These are phyloP conservation scores for Gracilariopsis chorda DNA, from an alignment of 23 red algal genomes.

Conservation along the genomic window DNA sequence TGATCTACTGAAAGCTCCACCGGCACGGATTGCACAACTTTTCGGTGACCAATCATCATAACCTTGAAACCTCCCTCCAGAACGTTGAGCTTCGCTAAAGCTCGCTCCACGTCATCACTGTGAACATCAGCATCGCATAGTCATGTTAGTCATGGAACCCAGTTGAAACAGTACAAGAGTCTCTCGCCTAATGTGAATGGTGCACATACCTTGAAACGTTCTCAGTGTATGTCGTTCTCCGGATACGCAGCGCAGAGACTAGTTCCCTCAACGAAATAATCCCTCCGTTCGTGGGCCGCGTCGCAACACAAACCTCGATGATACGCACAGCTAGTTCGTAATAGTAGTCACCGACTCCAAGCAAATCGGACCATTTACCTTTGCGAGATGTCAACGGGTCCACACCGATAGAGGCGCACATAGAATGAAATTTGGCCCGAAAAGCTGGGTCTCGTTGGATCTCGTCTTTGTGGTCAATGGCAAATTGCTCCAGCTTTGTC, in stretches of 20 bases:
- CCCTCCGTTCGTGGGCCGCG: constrained; percentile 72
- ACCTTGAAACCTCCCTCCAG: constrained; percentile 65
- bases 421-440: constrained; percentile 84
- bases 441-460: constrained; percentile 75
- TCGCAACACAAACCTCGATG: constrained; percentile 80
- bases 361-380: constrained; percentile 68
- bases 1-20: constrained; percentile 76
- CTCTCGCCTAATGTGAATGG: too few species aligned
- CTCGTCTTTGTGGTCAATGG: constrained; percentile 43
- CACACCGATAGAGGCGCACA: constrained; percentile 82
- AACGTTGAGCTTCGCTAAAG: constrained; percentile 60
- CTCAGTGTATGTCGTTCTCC: constrained; percentile 67
- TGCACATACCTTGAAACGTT: constrained; percentile 78
- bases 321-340: constrained; percentile 77
- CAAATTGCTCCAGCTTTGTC: constrained; percentile 56
- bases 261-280: constrained; percentile 66
- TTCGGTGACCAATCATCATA: constrained; percentile 44
- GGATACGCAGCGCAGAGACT: constrained; percentile 21
- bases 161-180: too few species aligned
- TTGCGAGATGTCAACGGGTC: constrained; percentile 83
- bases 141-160: not conserved
- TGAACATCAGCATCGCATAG: not conserved
- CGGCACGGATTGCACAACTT: constrained; percentile 70
- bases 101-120: constrained; percentile 79
- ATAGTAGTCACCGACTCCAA: constrained; percentile 89